Evolutionary conservation across 768 basidiomycete genomes (phyloP), one percentile per base, ranked within the genome.

Genomic region (Lactarius trivialis): DNA sequence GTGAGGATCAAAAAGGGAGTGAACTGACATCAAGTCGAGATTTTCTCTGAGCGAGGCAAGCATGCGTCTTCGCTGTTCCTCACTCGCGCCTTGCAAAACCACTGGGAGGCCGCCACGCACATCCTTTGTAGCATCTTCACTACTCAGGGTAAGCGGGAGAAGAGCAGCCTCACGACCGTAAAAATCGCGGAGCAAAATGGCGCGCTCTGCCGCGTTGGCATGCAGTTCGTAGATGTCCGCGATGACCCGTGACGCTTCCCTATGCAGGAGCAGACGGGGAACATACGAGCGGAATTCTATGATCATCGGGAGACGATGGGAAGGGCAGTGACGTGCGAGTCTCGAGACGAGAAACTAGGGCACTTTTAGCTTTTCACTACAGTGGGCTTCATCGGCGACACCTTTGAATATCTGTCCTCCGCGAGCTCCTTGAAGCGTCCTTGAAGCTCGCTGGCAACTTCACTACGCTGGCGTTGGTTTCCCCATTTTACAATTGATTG

Each of bases 321-420:
- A 67, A 3, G 91, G 86, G 72, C 91, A 89, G 48, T 83, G 74
- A 9, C 88, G 82, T 65, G 92, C 84, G 52, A 94, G 80, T 74
- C 93, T 94, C 9, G 83, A 81, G 30, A 92, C 83, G 15, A 94
- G 78, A 70, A 92, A 93, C 89, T 93, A 64, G 12, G 36, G 12
- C 32, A 49, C 51, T 17, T 45, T 58, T 50, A 65, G 7, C 30
- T n/a, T 58, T 41, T 63, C 33, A 48, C 41, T 7, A 41, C 17
- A 48, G 6, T 30, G 49, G 9, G 49, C 4, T 28, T 3, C 48
- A 55, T 54, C 37, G 12, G 52, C 8, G 34, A 55, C 61, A 89
- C 92, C 80, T 93, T 96, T 39, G 92, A 93, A 71, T 97, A 97
- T 75, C 89, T 93, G 70, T 84, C 89, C 73, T 91, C 88, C 41